phyloP scores from a whole-genome alignment of 805 yeast species.

The Saccharomycopsis synnaedendra region DNA sequence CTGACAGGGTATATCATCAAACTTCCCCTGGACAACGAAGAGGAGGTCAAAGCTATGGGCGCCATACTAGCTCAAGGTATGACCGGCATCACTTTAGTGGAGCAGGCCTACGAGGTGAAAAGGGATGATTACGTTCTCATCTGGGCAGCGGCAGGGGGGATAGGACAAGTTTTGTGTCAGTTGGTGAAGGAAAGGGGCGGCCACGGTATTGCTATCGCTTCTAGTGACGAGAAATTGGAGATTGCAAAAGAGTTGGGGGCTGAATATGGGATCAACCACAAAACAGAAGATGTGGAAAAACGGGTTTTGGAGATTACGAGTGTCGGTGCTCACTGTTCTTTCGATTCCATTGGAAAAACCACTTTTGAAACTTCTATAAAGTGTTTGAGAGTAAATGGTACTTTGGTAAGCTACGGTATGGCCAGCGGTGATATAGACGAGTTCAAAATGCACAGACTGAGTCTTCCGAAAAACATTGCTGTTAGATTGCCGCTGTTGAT shows the following conservation, averaged over 20 bases:
- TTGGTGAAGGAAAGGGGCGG: conserved; percentile 56
- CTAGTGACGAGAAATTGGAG: conserved; percentile 59
- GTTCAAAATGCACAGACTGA: conserved; percentile 27
- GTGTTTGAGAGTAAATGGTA: conserved; percentile 58
- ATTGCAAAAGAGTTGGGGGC: conserved; percentile 70
- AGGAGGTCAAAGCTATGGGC: conserved; percentile 42
- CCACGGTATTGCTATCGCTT: conserved; percentile 75
- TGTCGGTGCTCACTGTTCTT: conserved; percentile 63
- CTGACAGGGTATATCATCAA: conserved; percentile 31
- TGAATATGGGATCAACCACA: conserved; percentile 48
- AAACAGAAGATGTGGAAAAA: conserved; percentile 42
- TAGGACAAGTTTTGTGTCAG: conserved; percentile 65
- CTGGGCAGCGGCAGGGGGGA: conserved; percentile 96
- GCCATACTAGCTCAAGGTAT: conserved; percentile 60
- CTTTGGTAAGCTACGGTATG: conserved; percentile 70
- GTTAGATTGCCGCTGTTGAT: conserved; percentile 52
- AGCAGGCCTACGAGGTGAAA: conserved; percentile 56
- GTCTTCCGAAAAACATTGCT: conserved; percentile 53
- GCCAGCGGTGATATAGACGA: conserved; percentile 81
- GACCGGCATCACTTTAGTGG: conserved; percentile 64
- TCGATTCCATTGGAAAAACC: conserved; percentile 71
- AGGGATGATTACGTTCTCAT: conserved; percentile 63
- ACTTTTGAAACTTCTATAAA: conserved; percentile 56
- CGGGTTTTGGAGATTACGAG: conserved; percentile 48
- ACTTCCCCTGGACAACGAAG: conserved; percentile 40